Conservation (phyloP, 2,329 filamentous ascomycete genomes). For the Raffaelea albimanens region DNA sequence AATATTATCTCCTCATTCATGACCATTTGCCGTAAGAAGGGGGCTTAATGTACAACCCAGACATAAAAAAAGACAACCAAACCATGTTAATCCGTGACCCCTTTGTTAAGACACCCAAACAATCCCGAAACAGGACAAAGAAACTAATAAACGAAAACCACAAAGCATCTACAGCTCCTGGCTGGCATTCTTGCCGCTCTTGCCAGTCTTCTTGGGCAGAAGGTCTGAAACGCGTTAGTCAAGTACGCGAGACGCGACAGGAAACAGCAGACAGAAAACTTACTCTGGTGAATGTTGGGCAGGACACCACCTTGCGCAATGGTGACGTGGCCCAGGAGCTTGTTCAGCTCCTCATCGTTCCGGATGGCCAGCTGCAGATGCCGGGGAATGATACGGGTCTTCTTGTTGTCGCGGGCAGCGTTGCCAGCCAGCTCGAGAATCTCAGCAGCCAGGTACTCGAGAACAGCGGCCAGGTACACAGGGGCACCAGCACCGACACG, state of each 20-base stretch:
- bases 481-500: slow-evolving; percentile 97
- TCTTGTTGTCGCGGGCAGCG: slow-evolving; percentile 99
- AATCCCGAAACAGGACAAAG: slow-evolving; percentile 49
- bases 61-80: slow-evolving; percentile 52
- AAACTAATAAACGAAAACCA: slow-evolving; percentile 38
- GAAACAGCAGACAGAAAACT: slow-evolving; percentile 27
- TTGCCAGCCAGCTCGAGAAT: slow-evolving; percentile 98
- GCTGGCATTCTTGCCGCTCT: slow-evolving; percentile 84
- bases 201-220: slow-evolving; percentile 97
- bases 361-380: slow-evolving; percentile 98
- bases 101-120: slow-evolving; percentile 71
- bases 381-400: slow-evolving; percentile 99
- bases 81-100: slow-evolving; percentile 65
- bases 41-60: slow-evolving; percentile 67
- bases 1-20: slow-evolving; percentile 50
- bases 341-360: slow-evolving; percentile 99
- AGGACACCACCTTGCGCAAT: slow-evolving; percentile 98
- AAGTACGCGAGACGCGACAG: not conserved
- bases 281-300: slow-evolving; percentile 98
- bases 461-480: slow-evolving; percentile 93
- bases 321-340: slow-evolving; percentile 89
- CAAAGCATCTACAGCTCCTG: slow-evolving; percentile 74
- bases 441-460: slow-evolving; percentile 97
- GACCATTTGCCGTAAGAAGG: slow-evolving; percentile 45
- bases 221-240: slow-evolving; percentile 56